Conservation (phyloP, 495 filamentous ascomycete genomes). For the Talaromyces nanjingensis region DNA sequence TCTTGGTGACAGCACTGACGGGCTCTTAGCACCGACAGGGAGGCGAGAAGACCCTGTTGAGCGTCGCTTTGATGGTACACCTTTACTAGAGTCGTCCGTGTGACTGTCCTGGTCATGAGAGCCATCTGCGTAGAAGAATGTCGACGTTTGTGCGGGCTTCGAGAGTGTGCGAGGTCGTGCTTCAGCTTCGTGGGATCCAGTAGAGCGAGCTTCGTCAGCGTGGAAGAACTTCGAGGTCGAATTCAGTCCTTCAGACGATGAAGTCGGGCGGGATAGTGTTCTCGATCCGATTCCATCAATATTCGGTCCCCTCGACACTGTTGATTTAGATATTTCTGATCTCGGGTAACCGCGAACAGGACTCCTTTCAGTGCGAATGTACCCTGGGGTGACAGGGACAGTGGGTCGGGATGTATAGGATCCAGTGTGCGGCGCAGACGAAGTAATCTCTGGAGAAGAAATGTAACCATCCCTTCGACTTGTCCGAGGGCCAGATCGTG, state of each 20-base stretch:
- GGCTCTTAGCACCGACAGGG: slow-evolving; percentile 19
- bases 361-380: slow-evolving; percentile 29
- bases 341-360: slow-evolving; percentile 28
- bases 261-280: slow-evolving; percentile 21
- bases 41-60: slow-evolving; percentile 32
- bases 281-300: slow-evolving; percentile 9
- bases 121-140: slow-evolving; percentile 54
- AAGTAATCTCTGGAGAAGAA: slow-evolving; percentile 53
- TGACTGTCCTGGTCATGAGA: slow-evolving; percentile 28
- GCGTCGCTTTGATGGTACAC: slow-evolving; percentile 21
- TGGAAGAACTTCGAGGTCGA: slow-evolving; percentile 62
- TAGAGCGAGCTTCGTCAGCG: slow-evolving; percentile 58
- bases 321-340: slow-evolving; percentile 23
- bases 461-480: slow-evolving; percentile 57
- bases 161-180: slow-evolving; percentile 19
- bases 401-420: slow-evolving; percentile 27
- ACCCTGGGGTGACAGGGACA: slow-evolving; percentile 18
- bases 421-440: slow-evolving; percentile 28
- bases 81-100: slow-evolving; percentile 15
- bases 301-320: slow-evolving; percentile 31
- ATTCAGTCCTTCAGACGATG: slow-evolving; percentile 22
- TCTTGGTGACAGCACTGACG: slow-evolving; percentile 31
- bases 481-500: slow-evolving; percentile 61
- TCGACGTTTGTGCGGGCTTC: slow-evolving; percentile 33
- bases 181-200: slow-evolving; percentile 21